Conservation (phyloP, 2,329 filamentous ascomycete genomes). For the Lachnellula cervina region DNA sequence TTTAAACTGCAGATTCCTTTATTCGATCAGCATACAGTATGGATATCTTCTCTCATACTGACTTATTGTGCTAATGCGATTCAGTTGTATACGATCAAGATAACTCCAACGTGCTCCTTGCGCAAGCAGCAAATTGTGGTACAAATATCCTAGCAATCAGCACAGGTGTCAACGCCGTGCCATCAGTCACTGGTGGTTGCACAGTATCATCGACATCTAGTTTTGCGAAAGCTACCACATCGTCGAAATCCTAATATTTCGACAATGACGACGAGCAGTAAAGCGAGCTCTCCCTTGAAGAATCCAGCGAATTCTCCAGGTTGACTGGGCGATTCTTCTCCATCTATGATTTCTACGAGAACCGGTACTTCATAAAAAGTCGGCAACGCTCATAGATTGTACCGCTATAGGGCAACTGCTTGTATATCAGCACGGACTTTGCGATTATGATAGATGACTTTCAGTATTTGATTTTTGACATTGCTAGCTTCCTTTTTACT, state of each 20-base stretch:
- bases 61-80: background rate
- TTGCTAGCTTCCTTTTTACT: too few species aligned
- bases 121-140: slow-evolving; percentile 15
- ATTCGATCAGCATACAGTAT: slow-evolving; percentile 13
- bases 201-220: background rate
- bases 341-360: too few species aligned
- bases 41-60: background rate
- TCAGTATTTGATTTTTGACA: too few species aligned
- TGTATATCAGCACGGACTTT: too few species aligned
- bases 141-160: slow-evolving; percentile 15
- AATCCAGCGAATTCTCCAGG: too few species aligned
- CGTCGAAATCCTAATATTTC: too few species aligned
- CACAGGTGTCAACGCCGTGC: slow-evolving; percentile 15
- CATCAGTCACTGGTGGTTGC: slow-evolving; percentile 14
- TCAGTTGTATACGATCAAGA: slow-evolving; percentile 22
- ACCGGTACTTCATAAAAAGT: too few species aligned
- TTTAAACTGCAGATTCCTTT: slow-evolving; percentile 8
- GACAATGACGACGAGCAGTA: background rate
- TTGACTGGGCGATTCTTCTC: too few species aligned
- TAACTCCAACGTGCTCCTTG: slow-evolving; percentile 16
- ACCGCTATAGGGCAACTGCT: too few species aligned
- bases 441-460: too few species aligned
- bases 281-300: too few species aligned
- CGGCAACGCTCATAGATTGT: too few species aligned
- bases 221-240: background rate